A percentile compares a stretch with the other conserved stretches of the same genome.
These are phyloP conservation scores for Vanrija humicola DNA, from an alignment of 1,284 basidiomycete species.

Conservation along the genomic window DNA sequence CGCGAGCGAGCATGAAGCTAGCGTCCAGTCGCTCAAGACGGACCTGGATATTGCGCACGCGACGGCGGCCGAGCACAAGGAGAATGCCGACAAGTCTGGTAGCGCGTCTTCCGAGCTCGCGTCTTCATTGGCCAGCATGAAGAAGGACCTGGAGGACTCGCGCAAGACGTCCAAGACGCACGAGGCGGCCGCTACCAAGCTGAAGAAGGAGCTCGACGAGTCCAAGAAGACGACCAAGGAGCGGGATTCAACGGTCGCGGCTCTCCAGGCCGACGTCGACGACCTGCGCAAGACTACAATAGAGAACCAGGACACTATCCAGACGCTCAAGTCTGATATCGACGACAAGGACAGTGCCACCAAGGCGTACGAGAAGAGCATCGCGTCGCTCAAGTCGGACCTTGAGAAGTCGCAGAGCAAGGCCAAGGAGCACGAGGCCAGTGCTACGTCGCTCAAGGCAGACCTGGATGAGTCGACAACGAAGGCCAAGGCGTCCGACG, in stretches of 20 bases:
- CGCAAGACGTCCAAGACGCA: not conserved
- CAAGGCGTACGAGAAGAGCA: not conserved
- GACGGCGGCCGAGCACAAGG: not conserved
- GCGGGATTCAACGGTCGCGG: not conserved
- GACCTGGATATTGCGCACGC: not conserved
- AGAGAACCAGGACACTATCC: constrained; percentile 1
- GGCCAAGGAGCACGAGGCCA: not conserved
- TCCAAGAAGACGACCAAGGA: not conserved
- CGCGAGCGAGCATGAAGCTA: constrained; percentile 1
- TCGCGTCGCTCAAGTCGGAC: constrained; percentile 5
- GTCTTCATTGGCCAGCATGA: not conserved
- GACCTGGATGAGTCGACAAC: not conserved
- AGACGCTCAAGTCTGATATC: not conserved
- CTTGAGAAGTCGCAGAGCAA: constrained; percentile 2
- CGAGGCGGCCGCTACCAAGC: not conserved
- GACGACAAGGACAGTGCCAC: not conserved
- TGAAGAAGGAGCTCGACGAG: constrained; percentile 1
- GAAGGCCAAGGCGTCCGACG: not conserved
- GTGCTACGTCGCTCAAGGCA: not conserved
- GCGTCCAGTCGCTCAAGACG: not conserved
- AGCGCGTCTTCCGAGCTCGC: not conserved
- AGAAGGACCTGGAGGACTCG: not conserved
- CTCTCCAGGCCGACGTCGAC: too few species aligned
- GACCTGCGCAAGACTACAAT: too few species aligned
- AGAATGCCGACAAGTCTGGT: not conserved